Base-by-base conservation (phyloP, 257 asterid species). In the Ajuga chamaepitys region DNA sequence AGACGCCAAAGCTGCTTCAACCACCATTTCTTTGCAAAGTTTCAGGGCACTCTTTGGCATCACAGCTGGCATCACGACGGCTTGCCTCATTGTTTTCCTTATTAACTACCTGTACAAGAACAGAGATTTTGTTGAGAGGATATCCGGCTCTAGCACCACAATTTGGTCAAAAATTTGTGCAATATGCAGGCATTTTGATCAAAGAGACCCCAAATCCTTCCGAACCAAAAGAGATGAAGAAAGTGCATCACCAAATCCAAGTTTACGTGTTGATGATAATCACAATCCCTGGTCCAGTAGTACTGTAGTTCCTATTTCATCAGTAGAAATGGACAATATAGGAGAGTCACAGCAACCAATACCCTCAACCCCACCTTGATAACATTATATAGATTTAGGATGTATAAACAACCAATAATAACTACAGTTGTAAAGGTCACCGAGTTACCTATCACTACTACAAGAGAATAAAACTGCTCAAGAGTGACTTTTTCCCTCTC, bases 151-250 rank as follows among this genome's bases (percentile, higher is more conserved):
- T 22, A 68, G 46, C 58, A 38, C 41, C 18, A 71, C 72, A 22
- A 17, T 56, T 55, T 76, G 77, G 75, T 72, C 81, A 4, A 71
- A 76, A 71, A 3, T 72, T 13, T 4, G 68, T 9, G 77, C 60
- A 7, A 22, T 76, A 2, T 67, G 74, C 62, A 62, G 47, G 65
- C 67, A 71, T 51, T 76, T 76, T 38, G 75, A 76, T 28, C 48
- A 67, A 60, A 62, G 70, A 22, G 76, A 68, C 21, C 41, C 66
- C 13, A 53, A 58, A 28, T 47, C 47, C 45, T 59, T 51, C 18
- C 18, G 11, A 22, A 38, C 5, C 13, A 38, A 37, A 70, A 58
- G 53, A 62, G 58, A 38, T 26, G 68, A 22, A 51, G 70, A 60
- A 24, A 26, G 61, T 17, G 60, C 44, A 34, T 48, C n/a, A 4